These are phyloP conservation scores for Diacronema lutheri DNA, from an alignment of 78 protist species.

Conservation along the genomic window DNA sequence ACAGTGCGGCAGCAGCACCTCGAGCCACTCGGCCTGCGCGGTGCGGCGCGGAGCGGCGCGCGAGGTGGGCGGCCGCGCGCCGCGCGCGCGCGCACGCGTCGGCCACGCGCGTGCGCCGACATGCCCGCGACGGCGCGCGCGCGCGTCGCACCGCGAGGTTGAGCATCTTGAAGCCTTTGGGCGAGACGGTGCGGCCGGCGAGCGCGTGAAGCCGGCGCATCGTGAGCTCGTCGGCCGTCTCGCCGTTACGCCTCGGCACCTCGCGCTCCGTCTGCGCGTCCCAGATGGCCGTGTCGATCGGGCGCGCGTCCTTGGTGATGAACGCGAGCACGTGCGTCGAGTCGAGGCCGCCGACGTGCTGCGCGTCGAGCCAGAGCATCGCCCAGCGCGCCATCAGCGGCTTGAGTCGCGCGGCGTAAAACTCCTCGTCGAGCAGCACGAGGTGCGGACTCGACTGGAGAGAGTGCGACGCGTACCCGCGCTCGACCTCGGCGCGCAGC, in stretches of 20 bases:
- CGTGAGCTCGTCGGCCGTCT: not conserved
- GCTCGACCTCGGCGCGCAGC: not conserved
- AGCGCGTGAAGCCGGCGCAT: not conserved
- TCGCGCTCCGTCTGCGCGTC: not conserved
- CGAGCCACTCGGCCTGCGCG: not conserved
- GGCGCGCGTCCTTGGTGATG: not conserved
- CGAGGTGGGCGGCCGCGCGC: too few species aligned
- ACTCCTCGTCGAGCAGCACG: conserved; percentile 36
- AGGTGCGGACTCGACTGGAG: conserved; percentile 46
- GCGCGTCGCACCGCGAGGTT: not conserved
- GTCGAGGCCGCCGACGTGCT: conserved; percentile 2
- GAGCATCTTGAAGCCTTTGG: not conserved
- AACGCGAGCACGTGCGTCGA: not conserved
- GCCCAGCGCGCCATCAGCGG: conserved; percentile 45
- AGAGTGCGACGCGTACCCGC: conserved; percentile 10
- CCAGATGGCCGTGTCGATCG: not conserved
- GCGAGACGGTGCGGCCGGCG: not conserved
- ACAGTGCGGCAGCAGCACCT: conserved; percentile 33
- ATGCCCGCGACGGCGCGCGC: too few species aligned
- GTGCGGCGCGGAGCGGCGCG: too few species aligned
- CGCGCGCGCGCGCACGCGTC: too few species aligned
- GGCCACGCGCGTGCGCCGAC: too few species aligned
- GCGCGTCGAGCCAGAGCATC: conserved; percentile 25
- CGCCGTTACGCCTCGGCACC: not conserved
- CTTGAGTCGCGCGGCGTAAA: conserved; percentile 15